phyloP scores from a whole-genome alignment of 805 yeast species.

The Jamesozyma piceae region DNA sequence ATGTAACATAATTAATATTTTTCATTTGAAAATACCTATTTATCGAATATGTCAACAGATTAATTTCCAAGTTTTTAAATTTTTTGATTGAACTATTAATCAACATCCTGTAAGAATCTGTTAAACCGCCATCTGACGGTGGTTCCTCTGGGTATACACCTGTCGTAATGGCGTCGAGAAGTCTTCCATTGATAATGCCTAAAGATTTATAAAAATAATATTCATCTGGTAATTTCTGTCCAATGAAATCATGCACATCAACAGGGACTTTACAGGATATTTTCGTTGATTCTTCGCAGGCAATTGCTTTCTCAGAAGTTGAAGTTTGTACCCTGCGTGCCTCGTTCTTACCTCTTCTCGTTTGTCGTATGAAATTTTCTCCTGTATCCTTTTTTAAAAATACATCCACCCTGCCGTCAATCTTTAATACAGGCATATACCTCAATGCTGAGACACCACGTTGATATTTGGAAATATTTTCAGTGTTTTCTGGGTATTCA shows the following conservation, averaged over 20 bases:
- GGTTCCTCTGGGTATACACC: conserved; percentile 55
- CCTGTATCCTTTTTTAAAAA: conserved; percentile 13
- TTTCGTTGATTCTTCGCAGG: not conserved
- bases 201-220: conserved; percentile 68
- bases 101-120: conserved; percentile 47
- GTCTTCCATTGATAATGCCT: conserved; percentile 51
- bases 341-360: not conserved
- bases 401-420: conserved; percentile 59
- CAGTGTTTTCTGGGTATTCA: conserved; percentile 32
- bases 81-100: conserved; percentile 37
- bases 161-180: conserved; percentile 57
- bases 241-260: conserved; percentile 72
- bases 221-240: conserved; percentile 81
- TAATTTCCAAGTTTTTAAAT: conserved; percentile 51
- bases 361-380: not conserved
- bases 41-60: conserved; percentile 57
- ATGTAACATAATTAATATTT: conserved; percentile 43
- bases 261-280: conserved; percentile 40
- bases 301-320: not conserved
- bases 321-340: not conserved
- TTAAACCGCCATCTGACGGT: conserved; percentile 54
- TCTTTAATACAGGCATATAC: conserved; percentile 63
- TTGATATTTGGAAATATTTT: conserved; percentile 40
- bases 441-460: conserved; percentile 61
- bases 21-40: conserved; percentile 80